These are phyloP conservation scores for Monoraphidium neglectum DNA, from an alignment of 139 green algal genomes.

Conservation along the genomic window DNA sequence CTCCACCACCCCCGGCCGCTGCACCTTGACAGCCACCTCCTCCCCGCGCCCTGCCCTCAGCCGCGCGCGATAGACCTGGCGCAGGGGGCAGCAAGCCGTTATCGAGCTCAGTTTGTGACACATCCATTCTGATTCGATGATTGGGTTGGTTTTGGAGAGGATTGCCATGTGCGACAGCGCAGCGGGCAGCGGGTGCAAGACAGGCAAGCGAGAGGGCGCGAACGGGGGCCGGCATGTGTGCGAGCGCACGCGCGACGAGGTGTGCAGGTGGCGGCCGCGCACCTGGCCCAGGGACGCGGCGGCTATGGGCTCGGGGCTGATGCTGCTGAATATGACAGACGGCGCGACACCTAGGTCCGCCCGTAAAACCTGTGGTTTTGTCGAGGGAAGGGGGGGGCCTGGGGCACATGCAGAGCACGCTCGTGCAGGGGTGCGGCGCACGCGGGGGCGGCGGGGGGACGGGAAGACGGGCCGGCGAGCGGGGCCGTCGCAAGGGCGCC, in stretches of 20 bases:
- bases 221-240: too few species aligned
- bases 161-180: too few species aligned
- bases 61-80: conserved; percentile 65
- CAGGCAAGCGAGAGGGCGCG: too few species aligned
- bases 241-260: too few species aligned
- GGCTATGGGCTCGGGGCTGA: conserved; percentile 73
- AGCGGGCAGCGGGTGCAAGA: too few species aligned
- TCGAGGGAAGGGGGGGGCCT: conserved; percentile 22
- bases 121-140: too few species aligned
- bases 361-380: conserved; percentile 69
- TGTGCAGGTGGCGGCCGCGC: too few species aligned
- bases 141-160: too few species aligned
- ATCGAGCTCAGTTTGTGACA: not conserved
- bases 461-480: too few species aligned
- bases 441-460: too few species aligned
- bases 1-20: conserved; percentile 79
- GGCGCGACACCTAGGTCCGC: conserved; percentile 60
- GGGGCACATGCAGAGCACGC: not conserved
- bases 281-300: conserved; percentile 86
- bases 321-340: conserved; percentile 57
- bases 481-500: too few species aligned
- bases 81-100: conserved; percentile 51
- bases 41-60: conserved; percentile 35
- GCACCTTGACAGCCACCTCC: conserved; percentile 85
- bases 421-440: not conserved